Percentiles rank a stretch among this genome's conserved stretches.
Conservation (phyloP, 2,329 filamentous ascomycete species). For the Rhinocladiella similis region DNA sequence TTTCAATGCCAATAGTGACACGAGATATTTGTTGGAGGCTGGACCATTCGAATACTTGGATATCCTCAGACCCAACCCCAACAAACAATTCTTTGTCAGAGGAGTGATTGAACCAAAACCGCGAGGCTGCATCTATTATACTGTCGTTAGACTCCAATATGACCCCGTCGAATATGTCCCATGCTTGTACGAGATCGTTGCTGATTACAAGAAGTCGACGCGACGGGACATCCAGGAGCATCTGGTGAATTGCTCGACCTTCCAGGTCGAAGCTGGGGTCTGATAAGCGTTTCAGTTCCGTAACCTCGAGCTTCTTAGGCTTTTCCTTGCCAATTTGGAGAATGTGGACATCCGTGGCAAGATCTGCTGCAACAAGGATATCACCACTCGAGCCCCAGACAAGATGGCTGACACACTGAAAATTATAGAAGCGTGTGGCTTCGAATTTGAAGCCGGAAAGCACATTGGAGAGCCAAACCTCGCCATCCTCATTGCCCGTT, state of each 20-base stretch:
- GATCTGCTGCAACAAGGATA: too few species aligned
- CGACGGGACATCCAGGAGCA: slow-evolving; percentile 6
- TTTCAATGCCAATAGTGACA: too few species aligned
- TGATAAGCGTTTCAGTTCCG: not conserved
- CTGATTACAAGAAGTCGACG: slow-evolving; percentile 10
- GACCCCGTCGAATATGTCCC: slow-evolving; percentile 4
- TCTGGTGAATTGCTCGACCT: slow-evolving; percentile 10
- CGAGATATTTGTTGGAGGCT: not conserved
- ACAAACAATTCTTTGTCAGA: slow-evolving; percentile 5
- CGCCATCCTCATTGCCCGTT: slow-evolving; percentile 12
- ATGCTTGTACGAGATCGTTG: slow-evolving; percentile 6
- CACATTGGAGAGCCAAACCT: slow-evolving; percentile 8
- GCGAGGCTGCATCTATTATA: not conserved
- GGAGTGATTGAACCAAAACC: not conserved
- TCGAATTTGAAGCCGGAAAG: not conserved
- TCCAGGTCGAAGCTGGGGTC: slow-evolving; percentile 3
- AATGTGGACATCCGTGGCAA: too few species aligned
- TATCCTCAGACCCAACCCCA: slow-evolving; percentile 10
- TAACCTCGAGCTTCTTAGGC: too few species aligned
- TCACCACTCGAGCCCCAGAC: too few species aligned
- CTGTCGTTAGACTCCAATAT: not conserved
- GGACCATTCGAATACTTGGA: slow-evolving; percentile 7
- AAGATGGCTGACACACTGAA: too few species aligned
- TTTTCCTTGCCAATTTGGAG: too few species aligned
- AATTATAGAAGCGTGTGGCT: not conserved